These are phyloP conservation scores for Scenedesmus sp. DNA, from an alignment of 163 green algal species.

Conservation along the genomic window DNA sequence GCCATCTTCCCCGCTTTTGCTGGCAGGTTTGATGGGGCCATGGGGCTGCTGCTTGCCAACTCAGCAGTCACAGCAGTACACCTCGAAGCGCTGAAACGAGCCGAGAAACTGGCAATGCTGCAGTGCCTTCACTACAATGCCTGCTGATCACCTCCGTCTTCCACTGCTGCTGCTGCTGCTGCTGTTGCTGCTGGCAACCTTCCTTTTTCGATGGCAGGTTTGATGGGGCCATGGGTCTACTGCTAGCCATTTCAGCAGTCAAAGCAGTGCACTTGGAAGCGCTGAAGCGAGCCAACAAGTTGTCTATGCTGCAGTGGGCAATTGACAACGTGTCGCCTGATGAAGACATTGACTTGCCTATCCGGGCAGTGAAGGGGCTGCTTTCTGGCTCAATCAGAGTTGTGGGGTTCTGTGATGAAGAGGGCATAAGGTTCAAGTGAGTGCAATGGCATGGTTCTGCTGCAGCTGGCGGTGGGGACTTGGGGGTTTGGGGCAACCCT, in stretches of 20 bases:
- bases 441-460: background rate
- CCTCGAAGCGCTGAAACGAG: constrained; percentile 52
- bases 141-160: background rate
- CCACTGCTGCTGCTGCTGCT: background rate
- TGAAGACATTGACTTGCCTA: constrained; percentile 53
- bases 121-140: background rate
- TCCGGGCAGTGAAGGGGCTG: constrained; percentile 47
- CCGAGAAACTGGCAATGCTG: background rate
- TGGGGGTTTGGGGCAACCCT: no score
- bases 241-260: constrained; percentile 86
- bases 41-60: constrained; percentile 90
- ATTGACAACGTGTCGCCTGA: background rate
- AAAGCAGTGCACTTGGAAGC: constrained; percentile 80
- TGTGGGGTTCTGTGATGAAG: constrained; percentile 94
- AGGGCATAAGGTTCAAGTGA: constrained; percentile 92
- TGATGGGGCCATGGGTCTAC: constrained; percentile 90
- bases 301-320: background rate
- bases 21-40: constrained; percentile 84
- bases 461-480: no score
- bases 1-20: no score
- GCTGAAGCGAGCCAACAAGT: background rate
- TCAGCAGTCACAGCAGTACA: constrained; percentile 85
- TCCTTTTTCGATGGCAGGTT: constrained; percentile 60
- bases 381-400: constrained; percentile 72
- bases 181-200: background rate